These are phyloP conservation scores for Trifolium fragiferum DNA, from an alignment of 306 rosid genomes.

Conservation along the genomic window DNA sequence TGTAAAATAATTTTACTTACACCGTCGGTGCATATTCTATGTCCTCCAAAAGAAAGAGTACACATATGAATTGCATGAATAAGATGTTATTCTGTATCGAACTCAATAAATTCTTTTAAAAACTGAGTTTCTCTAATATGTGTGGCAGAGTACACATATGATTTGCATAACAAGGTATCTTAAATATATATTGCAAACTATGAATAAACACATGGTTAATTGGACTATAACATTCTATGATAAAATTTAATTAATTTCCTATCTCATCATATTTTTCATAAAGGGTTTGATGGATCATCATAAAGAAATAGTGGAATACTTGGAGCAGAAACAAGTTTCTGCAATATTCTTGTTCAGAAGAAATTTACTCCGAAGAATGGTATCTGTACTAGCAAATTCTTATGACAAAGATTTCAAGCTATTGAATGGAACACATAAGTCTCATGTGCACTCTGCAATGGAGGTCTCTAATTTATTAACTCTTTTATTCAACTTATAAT, in stretches of 20 bases:
- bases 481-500: background rate
- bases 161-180: too few species aligned
- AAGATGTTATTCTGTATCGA: too few species aligned
- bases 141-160: too few species aligned
- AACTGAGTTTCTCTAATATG: too few species aligned
- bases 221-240: background rate
- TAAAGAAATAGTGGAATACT: constrained; percentile 59
- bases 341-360: constrained; percentile 64
- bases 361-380: constrained; percentile 70
- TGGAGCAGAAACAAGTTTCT: constrained; percentile 56
- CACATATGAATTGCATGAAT: too few species aligned
- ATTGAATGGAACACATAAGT: constrained; percentile 72
- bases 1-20: too few species aligned
- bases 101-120: too few species aligned
- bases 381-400: constrained; percentile 65
- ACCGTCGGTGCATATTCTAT: too few species aligned
- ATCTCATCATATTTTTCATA: background rate
- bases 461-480: constrained; percentile 48
- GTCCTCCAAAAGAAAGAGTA: too few species aligned
- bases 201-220: too few species aligned
- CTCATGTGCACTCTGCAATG: constrained; percentile 61
- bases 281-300: constrained; percentile 63
- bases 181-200: too few species aligned
- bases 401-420: constrained; percentile 63
- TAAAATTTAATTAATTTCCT: too few species aligned